phyloP scores from a whole-genome alignment of 2,329 filamentous ascomycete genomes.

The Pestalotiopsis sp. region DNA sequence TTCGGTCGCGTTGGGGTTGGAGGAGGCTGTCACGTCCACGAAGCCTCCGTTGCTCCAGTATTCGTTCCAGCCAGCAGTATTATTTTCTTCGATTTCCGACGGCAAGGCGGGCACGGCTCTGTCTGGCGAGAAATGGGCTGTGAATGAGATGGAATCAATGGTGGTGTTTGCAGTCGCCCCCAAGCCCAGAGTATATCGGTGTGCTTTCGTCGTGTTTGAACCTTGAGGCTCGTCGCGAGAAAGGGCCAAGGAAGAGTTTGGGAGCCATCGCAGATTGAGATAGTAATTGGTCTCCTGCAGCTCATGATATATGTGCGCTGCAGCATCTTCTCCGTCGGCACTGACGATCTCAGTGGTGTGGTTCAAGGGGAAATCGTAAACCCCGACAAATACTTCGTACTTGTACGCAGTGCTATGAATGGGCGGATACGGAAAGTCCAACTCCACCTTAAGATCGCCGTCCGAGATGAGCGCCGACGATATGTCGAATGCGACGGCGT shows the following conservation, averaged over 20 bases:
- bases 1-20: constrained; percentile 37
- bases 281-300: constrained; percentile 39
- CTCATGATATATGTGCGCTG: constrained; percentile 36
- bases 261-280: constrained; percentile 36
- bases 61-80: constrained; percentile 28
- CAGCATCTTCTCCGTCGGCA: constrained; percentile 9
- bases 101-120: constrained; percentile 26
- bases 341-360: constrained; percentile 29
- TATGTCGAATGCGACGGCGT: constrained; percentile 36
- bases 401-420: constrained; percentile 41
- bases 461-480: constrained; percentile 33
- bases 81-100: constrained; percentile 22
- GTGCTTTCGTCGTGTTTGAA: constrained; percentile 26
- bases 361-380: constrained; percentile 37
- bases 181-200: constrained; percentile 32
- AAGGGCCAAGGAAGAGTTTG: constrained; percentile 18
- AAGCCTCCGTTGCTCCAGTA: constrained; percentile 43
- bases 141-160: constrained; percentile 26
- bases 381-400: constrained; percentile 42
- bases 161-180: not conserved
- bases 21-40: constrained; percentile 38
- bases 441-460: constrained; percentile 35
- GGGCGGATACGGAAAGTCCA: constrained; percentile 44
- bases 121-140: constrained; percentile 33
- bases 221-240: constrained; percentile 23